phyloP scores from a whole-genome alignment of 108 stramenopile species.

The Cyclotella atomus region DNA sequence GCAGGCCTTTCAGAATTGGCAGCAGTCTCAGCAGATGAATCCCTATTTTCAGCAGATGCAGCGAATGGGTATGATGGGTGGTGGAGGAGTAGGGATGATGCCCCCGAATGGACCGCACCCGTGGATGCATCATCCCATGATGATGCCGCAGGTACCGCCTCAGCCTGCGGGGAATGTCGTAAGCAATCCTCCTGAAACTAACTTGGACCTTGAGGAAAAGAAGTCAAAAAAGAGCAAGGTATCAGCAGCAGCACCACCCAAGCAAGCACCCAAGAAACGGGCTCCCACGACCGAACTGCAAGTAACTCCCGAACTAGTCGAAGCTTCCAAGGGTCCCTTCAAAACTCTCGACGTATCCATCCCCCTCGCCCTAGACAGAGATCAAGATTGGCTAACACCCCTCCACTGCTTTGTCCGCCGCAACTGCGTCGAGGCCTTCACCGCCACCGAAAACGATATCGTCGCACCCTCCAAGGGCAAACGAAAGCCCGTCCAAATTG shows the following conservation, averaged over 20 bases:
- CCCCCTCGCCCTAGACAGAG: conserved; percentile 62
- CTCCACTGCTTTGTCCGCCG: conserved; percentile 84
- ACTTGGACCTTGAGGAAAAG: too few relatives aligned
- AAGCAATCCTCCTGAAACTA: too few relatives aligned
- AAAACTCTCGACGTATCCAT: conserved; percentile 53
- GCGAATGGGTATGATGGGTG: background rate
- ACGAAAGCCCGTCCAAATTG: conserved; percentile 76
- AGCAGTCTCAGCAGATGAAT: conserved; percentile 12
- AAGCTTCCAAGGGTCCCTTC: conserved; percentile 66
- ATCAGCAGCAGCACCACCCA: background rate
- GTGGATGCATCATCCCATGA: background rate
- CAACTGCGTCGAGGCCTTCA: conserved; percentile 81
- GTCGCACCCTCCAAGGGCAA: conserved; percentile 78
- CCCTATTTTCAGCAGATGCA: background rate
- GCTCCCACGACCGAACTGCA: background rate
- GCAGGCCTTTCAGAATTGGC: conserved; percentile 25
- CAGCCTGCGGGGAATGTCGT: too few relatives aligned
- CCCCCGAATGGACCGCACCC: conserved; percentile 3
- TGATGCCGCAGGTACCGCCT: conserved; percentile 1
- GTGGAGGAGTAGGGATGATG: conserved; percentile 10
- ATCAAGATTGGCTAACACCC: conserved; percentile 84
- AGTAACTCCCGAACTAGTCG: conserved; percentile 14
- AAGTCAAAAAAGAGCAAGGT: too few relatives aligned
- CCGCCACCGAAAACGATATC: conserved; percentile 66
- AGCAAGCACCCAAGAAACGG: background rate